phyloP scores from a whole-genome alignment of 169 alveolate genomes.

The Plasmodium chabaudi region DNA sequence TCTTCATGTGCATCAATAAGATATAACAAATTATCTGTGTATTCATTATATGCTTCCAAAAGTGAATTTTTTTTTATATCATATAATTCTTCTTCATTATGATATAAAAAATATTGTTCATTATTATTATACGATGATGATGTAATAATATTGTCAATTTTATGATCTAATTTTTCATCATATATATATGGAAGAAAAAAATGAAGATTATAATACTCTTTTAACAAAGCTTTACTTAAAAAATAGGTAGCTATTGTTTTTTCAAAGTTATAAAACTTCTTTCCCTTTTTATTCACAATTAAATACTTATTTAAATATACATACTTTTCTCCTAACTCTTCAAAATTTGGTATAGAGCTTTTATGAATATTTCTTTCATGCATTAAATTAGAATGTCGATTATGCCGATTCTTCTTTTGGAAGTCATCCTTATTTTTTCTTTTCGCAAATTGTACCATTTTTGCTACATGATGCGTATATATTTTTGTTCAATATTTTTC shows the following conservation, averaged over 20 bases:
- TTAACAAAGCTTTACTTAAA: slow-evolving; percentile 68
- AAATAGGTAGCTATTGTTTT: slow-evolving; percentile 55
- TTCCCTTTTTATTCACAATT: slow-evolving; percentile 28
- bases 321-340: slow-evolving; percentile 60
- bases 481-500: background rate
- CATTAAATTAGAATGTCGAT: slow-evolving; percentile 17
- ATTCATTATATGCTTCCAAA: slow-evolving; percentile 26
- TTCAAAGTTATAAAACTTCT: slow-evolving; percentile 40
- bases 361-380: slow-evolving; percentile 74
- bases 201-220: slow-evolving; percentile 44
- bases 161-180: background rate
- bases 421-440: background rate
- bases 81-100: slow-evolving; percentile 13
- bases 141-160: background rate
- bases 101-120: background rate
- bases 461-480: background rate
- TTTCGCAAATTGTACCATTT: background rate
- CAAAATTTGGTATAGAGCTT: slow-evolving; percentile 24
- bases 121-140: background rate
- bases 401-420: background rate
- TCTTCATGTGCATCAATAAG: background rate
- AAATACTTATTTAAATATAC: slow-evolving; percentile 34
- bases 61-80: slow-evolving; percentile 9
- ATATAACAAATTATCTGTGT: slow-evolving; percentile 12
- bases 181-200: slow-evolving; percentile 67